Conservation (phyloP, 2,329 filamentous ascomycete species). For the Botrytis cinerea region DNA sequence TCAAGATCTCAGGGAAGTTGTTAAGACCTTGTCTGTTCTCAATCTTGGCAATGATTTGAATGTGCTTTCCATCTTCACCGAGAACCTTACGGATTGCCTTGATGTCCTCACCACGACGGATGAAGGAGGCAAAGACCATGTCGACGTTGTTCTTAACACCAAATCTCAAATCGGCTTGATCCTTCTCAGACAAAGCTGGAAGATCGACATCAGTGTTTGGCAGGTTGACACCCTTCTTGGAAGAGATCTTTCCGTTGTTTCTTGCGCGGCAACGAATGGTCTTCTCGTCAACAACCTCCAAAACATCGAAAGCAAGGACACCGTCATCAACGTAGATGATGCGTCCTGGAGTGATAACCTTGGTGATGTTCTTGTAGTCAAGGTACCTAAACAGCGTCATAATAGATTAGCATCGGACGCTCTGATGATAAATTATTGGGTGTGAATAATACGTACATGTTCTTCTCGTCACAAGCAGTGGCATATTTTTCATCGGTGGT, state of each 20-base stretch:
- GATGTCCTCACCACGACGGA: slow-evolving; percentile 92
- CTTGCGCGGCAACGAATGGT: slow-evolving; percentile 83
- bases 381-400: slow-evolving; percentile 66
- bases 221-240: slow-evolving; percentile 98
- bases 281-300: slow-evolving; percentile 84
- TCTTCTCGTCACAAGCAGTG: slow-evolving; percentile 79
- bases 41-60: slow-evolving; percentile 99
- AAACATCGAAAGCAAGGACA: slow-evolving; percentile 92
- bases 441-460: slow-evolving; percentile 69
- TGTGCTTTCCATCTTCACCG: slow-evolving; percentile 88
- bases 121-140: slow-evolving; percentile 99
- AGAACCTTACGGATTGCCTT: slow-evolving; percentile 87
- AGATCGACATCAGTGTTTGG: slow-evolving; percentile 99
- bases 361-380: slow-evolving; percentile 99
- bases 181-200: slow-evolving; percentile 95
- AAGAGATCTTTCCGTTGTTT: slow-evolving; percentile 99
- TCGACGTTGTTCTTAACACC: slow-evolving; percentile 98
- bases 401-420: slow-evolving; percentile 6
- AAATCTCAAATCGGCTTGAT: slow-evolving; percentile 89
- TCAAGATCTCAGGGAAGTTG: slow-evolving; percentile 97
- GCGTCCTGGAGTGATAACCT: slow-evolving; percentile 88
- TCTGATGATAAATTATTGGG: not conserved
- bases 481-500: slow-evolving; percentile 95
- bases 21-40: slow-evolving; percentile 99
- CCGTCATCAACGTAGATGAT: slow-evolving; percentile 98